Base-by-base conservation (phyloP, 331 rosid genomes). In the Malus hybrid region DNA sequence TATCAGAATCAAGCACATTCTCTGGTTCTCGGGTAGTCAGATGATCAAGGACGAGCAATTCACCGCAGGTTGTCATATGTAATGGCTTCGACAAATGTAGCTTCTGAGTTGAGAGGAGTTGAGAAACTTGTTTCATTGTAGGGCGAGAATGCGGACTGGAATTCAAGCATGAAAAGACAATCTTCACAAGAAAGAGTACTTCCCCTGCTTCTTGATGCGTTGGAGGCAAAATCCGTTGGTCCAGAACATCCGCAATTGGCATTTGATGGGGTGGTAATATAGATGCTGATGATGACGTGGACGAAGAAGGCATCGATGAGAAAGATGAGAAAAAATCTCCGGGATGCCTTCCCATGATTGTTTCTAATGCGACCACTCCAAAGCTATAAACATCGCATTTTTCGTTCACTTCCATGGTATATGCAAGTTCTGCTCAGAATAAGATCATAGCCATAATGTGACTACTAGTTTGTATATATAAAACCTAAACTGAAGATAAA, bases 341-440 rank as follows among this genome's bases (percentile, higher is more conserved):
- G 0, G 81, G 84, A 52, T 80, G 91, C 34, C 69, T 68, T 36
- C 87, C 87, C 46, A 77, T 55, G 4, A 78, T 32, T 58, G 82
- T 68, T 80, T 87, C 84, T 2, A 87, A 20, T 7, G 71, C 24
- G 7, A 81, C 63, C 4, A 78, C 83, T 30, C 87, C 86, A 72
- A 85, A 87, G 48, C 87, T 86, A 29, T 77, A 82, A 11, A 76
- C 82, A 63, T 81, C 83, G 9, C 82, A 78, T 75, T 86, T 84
- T 73, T 84, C 82, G 1, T 52, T 84, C 52, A 70, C 63, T 57
- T 52, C 9, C 39, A 34, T 34, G 6, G 39, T 34, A 34, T 34
- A 6, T 34, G 39, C 39, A 34, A 6, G 39, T 8, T 34, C 0
- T 34, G 2, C 39, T 34, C 39, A 34, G 6, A 34, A 34, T 34